Evolutionary conservation across 2,329 filamentous ascomycete genomes (phyloP), one percentile per base, ranked within the genome.

Genomic region (Ceratocystis albifundus): DNA sequence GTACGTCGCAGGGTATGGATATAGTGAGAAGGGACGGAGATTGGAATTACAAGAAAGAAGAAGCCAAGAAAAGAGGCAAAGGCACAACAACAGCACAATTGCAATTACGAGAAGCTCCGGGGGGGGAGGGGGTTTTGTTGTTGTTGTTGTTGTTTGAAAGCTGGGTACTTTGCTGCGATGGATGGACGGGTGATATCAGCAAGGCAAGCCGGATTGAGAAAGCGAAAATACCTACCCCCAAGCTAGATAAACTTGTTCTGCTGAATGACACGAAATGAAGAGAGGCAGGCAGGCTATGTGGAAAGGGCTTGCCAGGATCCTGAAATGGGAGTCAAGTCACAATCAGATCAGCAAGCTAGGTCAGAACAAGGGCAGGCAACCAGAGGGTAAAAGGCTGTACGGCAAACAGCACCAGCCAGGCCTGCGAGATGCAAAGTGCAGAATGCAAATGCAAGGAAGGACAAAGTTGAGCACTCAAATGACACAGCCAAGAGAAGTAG

Each of bases 321-420:
- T n/a, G n/a, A 36, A 59, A 59, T 59, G 55, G 55, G 32, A 41
- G 12, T 41, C 55, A 30, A 59, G 55, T n/a, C 55, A 59, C 30
- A 30, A 28, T 59, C 55, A 59, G 55, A 59, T 59, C 55, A 36
- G 55, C 55, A 59, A 59, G 55, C 36, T 59, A 36, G 22, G 30
- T 28, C 32, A 17, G n/a, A 59, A 17, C 15, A 22, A 59, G 12
- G 6, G 10, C 22, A 53, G 48, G 48, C 48, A 50, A 22, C 8
- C 48, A 50, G 7, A 48, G 46, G 4, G 20, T 0, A 55, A 28
- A 59, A 36, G 20, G 55, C 28, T n/a, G 7, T 15, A 32, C 55
- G 20, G 55, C 22, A 20, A 55, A 25, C 20, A 55, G 46, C 2
- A 48, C 8, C 48, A 53, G 48, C 48, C 25, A 53, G 48, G 22